Evolutionary conservation across 192 early-diverging fungal species (phyloP).

Genomic region (Chytriomyces sp.): DNA sequence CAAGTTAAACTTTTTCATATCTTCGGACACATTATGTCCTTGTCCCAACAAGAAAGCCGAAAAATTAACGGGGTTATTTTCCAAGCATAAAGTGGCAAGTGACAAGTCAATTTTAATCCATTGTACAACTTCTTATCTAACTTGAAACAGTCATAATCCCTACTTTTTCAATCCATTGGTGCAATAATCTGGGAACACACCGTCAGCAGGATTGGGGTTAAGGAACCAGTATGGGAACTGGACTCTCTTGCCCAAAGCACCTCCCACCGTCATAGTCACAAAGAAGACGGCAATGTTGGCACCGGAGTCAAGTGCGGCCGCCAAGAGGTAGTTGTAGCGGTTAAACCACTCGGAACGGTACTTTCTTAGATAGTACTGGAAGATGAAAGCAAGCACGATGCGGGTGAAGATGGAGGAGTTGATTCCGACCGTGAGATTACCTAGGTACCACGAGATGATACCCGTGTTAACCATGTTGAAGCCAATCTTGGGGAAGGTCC

Average conservation of each 20-base stretch:
- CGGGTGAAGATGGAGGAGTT: slow-evolving; percentile 19
- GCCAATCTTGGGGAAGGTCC: slow-evolving; percentile 68
- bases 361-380: slow-evolving; percentile 72
- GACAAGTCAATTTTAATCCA: no score
- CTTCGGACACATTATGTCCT: no score
- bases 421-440: slow-evolving; percentile 42
- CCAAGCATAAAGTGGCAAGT: no score
- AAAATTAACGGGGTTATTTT: no score
- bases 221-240: slow-evolving; percentile 10
- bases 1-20: no score
- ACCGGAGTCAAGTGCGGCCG: slow-evolving; percentile 59
- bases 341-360: slow-evolving; percentile 65
- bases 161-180: no score
- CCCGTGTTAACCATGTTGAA: slow-evolving; percentile 70
- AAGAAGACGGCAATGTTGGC: slow-evolving; percentile 1
- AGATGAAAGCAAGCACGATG: slow-evolving; percentile 65
- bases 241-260: not conserved
- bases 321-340: slow-evolving; percentile 59
- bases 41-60: no score
- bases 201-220: slow-evolving; percentile 15
- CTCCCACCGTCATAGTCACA: not conserved
- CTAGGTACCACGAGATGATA: slow-evolving; percentile 58
- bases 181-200: slow-evolving; percentile 12
- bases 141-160: no score
- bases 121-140: no score